Conservation (phyloP, 805 yeast genomes). For the Hanseniaspora taiwanica region DNA sequence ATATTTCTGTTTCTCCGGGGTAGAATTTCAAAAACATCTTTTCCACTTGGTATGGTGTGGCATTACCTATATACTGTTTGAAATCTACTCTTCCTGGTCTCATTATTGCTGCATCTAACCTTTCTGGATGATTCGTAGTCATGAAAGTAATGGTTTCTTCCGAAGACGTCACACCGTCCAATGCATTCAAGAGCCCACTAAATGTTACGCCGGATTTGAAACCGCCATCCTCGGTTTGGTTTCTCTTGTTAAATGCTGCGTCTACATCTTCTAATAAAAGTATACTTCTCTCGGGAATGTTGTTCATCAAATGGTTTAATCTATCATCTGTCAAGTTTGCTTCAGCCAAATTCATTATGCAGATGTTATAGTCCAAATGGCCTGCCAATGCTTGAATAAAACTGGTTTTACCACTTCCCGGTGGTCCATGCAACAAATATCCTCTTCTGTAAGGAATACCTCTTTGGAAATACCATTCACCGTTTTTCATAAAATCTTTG, state of each 20-base stretch:
- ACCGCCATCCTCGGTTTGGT: slow-evolving; percentile 64
- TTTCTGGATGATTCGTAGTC: slow-evolving; percentile 97
- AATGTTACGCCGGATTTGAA: slow-evolving; percentile 84
- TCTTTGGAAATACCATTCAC: slow-evolving; percentile 85
- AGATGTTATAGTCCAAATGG: slow-evolving; percentile 87
- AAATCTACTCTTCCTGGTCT: slow-evolving; percentile 92
- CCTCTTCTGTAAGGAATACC: slow-evolving; percentile 98
- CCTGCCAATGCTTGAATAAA: slow-evolving; percentile 96
- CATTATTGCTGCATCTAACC: slow-evolving; percentile 80
- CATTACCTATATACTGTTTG: slow-evolving; percentile 73
- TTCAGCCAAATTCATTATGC: slow-evolving; percentile 83
- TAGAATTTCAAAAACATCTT: slow-evolving; percentile 85
- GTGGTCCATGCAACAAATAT: slow-evolving; percentile 88
- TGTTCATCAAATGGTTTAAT: slow-evolving; percentile 89
- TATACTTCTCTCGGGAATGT: slow-evolving; percentile 81
- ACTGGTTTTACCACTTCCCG: slow-evolving; percentile 94
- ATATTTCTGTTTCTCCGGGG: slow-evolving; percentile 44
- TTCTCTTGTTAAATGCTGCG: slow-evolving; percentile 83
- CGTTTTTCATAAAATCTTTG: slow-evolving; percentile 61
- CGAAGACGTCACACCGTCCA: slow-evolving; percentile 96
- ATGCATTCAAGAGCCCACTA: slow-evolving; percentile 83
- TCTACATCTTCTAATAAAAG: slow-evolving; percentile 85
- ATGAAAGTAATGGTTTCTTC: slow-evolving; percentile 93
- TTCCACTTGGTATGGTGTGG: slow-evolving; percentile 66
- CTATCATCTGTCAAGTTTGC: slow-evolving; percentile 89